Evolutionary conservation across 257 asterid genomes (phyloP), one percentile per base, ranked within the genome.

Genomic region (Ocimum tenuiflorum): DNA sequence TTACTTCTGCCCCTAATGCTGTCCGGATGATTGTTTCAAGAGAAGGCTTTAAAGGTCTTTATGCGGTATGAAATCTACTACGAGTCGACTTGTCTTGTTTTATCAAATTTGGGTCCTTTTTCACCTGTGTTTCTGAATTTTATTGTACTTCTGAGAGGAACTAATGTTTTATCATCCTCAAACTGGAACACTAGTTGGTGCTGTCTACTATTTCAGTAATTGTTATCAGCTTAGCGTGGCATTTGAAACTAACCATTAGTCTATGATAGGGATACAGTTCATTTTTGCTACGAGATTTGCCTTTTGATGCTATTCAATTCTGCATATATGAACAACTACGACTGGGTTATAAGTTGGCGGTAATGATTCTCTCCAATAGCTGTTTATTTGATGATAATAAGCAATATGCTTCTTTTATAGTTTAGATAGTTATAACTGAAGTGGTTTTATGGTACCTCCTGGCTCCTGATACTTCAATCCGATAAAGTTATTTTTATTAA

Each of bases 321-420:
- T 88, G 96, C 82, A 71, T 88, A 77, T 92, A 89, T 36, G 98
- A 92, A 78, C 98, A 92, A 73, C 85, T 92, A 62, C 94, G 97
- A 67, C 75, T 92, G 49, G 98, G 95, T 60, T 92, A 92, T 79
- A 92, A 89, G 75, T 71, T 80, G 69, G 98, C 97, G 17, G 98
- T 92, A 84, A 84, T 85, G 71, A 13, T 63, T 72, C 73, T 48
- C 72, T 65, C 54, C 29, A 48, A 11, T 39, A 17, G 58, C 38
- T 54, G 8, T 51, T 43, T 58, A 22, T 52, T 71, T 42, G 43
- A 38, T n/a, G 3, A 36, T 39, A 55, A 8, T 56, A 39, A 43
- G 48, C 23, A 43, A 38, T n/a, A 72, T 52, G 39, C 56, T 50
- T 61, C 33, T 42, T 58, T 14, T 14, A 59, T 51, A 18, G 29